Conservation (phyloP, 2,329 filamentous ascomycete genomes). For the Trichoderma cornu-damae region DNA sequence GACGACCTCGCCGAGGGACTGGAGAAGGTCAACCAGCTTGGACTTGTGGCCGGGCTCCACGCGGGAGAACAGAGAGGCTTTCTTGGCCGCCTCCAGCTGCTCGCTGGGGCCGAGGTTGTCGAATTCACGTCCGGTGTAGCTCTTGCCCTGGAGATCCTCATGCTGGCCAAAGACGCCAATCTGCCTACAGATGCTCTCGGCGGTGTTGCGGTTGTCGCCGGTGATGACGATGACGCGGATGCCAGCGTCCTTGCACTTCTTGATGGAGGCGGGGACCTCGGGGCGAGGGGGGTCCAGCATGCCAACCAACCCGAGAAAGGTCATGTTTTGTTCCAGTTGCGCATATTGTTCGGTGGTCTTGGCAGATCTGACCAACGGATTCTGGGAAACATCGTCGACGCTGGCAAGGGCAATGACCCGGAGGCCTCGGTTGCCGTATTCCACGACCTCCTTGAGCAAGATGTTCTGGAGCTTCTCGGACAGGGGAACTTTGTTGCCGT, state of each 20-base stretch:
- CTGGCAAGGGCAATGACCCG: slow-evolving; percentile 91
- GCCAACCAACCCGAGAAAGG: slow-evolving; percentile 83
- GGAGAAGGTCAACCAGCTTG: slow-evolving; percentile 93
- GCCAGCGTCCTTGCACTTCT: slow-evolving; percentile 84
- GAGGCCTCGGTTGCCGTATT: slow-evolving; percentile 87
- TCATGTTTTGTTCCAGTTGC: slow-evolving; percentile 88
- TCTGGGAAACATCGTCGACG: slow-evolving; percentile 67
- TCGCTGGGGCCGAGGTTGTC: slow-evolving; percentile 74
- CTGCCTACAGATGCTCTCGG: slow-evolving; percentile 94
- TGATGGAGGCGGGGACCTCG: slow-evolving; percentile 81
- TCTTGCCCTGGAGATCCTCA: slow-evolving; percentile 86
- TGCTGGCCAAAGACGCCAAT: slow-evolving; percentile 84
- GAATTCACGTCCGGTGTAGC: slow-evolving; percentile 91
- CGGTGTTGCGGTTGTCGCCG: slow-evolving; percentile 95
- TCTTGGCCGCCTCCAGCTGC: slow-evolving; percentile 77
- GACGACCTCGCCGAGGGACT: slow-evolving; percentile 87
- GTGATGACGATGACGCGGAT: slow-evolving; percentile 98
- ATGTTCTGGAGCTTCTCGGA: slow-evolving; percentile 63
- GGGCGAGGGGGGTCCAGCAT: slow-evolving; percentile 96
- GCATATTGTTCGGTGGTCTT: slow-evolving; percentile 80
- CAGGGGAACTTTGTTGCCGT: slow-evolving; percentile 72
- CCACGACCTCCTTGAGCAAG: slow-evolving; percentile 72
- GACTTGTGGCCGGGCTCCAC: slow-evolving; percentile 96
- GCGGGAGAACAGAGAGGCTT: slow-evolving; percentile 87
- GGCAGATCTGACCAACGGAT: slow-evolving; percentile 66